Conservation (phyloP, 2,329 filamentous ascomycete genomes). For the Cercospora sp. region DNA sequence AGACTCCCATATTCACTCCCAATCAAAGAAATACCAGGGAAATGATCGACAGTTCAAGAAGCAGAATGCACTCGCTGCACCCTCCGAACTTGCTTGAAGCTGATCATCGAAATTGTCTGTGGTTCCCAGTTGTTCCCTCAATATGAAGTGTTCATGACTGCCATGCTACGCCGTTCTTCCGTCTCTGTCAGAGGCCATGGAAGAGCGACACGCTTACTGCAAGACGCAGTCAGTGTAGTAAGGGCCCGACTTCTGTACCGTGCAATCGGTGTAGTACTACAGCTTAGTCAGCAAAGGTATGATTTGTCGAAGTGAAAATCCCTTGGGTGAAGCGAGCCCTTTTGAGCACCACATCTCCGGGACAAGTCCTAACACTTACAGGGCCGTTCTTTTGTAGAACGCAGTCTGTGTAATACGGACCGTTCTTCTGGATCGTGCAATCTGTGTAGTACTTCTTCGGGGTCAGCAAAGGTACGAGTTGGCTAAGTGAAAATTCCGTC, state of each 20-base stretch:
- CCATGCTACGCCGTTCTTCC: neutral
- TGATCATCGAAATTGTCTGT: neutral
- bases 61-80: neutral
- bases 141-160: neutral
- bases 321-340: neutral
- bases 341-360: neutral
- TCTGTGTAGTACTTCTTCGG: neutral
- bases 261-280: neutral
- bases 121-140: neutral
- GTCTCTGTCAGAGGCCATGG: neutral
- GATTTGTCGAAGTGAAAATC: neutral
- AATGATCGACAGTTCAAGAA: neutral
- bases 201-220: conserved; percentile 2
- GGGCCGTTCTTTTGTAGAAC: neutral
- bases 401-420: neutral
- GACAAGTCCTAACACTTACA: neutral
- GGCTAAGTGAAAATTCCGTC: neutral
- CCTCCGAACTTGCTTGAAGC: neutral
- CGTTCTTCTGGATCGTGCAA: neutral
- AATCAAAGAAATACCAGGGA: neutral
- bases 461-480: neutral
- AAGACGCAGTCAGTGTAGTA: neutral
- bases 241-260: neutral
- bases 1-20: neutral
- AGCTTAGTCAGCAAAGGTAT: neutral